phyloP scores from a whole-genome alignment of 1,284 basidiomycete genomes.

The Gomphus bonarii region DNA sequence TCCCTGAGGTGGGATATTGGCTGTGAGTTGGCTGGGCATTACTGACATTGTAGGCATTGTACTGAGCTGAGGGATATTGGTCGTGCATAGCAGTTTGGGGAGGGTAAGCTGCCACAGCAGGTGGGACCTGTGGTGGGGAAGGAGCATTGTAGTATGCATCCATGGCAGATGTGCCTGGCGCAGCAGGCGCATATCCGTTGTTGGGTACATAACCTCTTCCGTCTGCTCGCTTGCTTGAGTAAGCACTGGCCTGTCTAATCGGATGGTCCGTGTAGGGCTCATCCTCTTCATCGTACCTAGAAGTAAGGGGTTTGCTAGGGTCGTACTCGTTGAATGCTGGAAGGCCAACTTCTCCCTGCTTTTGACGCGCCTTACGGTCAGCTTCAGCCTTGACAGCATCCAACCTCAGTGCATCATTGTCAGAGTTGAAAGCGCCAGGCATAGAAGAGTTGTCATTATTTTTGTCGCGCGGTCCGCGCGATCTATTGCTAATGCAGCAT shows the following conservation, averaged over 20 bases:
- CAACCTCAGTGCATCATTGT: slow-evolving; percentile 57
- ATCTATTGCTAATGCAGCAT: slow-evolving; percentile 60
- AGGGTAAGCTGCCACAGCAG: not conserved
- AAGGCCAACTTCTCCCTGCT: slow-evolving; percentile 52
- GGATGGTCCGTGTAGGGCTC: slow-evolving; percentile 11
- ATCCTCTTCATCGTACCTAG: slow-evolving; percentile 13
- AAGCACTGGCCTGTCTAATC: not conserved
- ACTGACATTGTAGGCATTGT: not conserved
- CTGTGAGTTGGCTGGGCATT: not conserved
- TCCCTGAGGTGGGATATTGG: not conserved
- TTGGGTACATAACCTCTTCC: not conserved
- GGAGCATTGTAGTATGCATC: slow-evolving; percentile 7
- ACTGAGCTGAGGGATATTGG: slow-evolving; percentile 1
- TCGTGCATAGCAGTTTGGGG: not conserved
- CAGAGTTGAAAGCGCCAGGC: slow-evolving; percentile 12
- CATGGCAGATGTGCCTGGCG: not conserved
- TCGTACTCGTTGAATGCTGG: slow-evolving; percentile 64
- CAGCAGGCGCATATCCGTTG: not conserved
- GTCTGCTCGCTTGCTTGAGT: not conserved
- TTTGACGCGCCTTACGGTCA: slow-evolving; percentile 63
- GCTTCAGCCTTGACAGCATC: slow-evolving; percentile 76
- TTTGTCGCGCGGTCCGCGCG: slow-evolving; percentile 30
- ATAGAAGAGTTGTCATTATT: slow-evolving; percentile 22
- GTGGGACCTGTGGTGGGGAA: not conserved
- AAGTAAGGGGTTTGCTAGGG: slow-evolving; percentile 48